Base-by-base conservation (phyloP, 108 stramenopile species). In the Cyclotella kingstonii region DNA sequence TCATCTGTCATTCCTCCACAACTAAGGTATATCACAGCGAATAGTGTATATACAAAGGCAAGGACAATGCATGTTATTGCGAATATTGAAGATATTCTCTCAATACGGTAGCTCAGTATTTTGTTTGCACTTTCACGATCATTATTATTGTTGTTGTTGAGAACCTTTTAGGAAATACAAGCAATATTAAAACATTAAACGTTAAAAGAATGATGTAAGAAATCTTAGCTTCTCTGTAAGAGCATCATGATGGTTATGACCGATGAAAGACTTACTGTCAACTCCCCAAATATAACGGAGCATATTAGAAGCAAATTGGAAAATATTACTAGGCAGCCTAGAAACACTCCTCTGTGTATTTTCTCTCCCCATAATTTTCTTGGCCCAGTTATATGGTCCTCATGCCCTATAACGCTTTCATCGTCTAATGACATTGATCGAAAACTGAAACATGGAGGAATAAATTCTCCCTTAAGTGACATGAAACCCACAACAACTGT, bases 241-340 rank as follows among this genome's bases (percentile, higher is more conserved):
- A n/a, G n/a, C 39, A 14, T 18, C 40, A 5, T 41, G 5, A 11
- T 1, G 23, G 19, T 1, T 9, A 39, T 9, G 56, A 1, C 21
- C 56, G 27, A 26, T 2, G 23, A 43, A n/a, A n/a, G 41, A 51
- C 85, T 71, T 66, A 91, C 90, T 56, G 80, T 63, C 45, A 92
- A 74, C 78, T 93, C 91, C 50, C 91, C 91, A 50, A 93, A 77
- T 48, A 93, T 71, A 2, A 93, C 87, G 14, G 91, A 88, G 63
- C 82, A 84, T 15, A 93, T 52, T 19, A 93, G 46, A 28, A 84
- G 54, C 46, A 93, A 47, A 65, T 93, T 93, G 21, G 88, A 83
- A 81, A 93, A 93, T 2, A 93, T 39, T 0, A 93, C 80, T 35
- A 89, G 51, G 18, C 81, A 84, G 0, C 91, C 91, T 0, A 88